A percentile compares a stretch with the other conserved stretches of the same genome.
Evolutionary conservation across 495 filamentous ascomycete species (phyloP).

Genomic region (Penicillium daleae): DNA sequence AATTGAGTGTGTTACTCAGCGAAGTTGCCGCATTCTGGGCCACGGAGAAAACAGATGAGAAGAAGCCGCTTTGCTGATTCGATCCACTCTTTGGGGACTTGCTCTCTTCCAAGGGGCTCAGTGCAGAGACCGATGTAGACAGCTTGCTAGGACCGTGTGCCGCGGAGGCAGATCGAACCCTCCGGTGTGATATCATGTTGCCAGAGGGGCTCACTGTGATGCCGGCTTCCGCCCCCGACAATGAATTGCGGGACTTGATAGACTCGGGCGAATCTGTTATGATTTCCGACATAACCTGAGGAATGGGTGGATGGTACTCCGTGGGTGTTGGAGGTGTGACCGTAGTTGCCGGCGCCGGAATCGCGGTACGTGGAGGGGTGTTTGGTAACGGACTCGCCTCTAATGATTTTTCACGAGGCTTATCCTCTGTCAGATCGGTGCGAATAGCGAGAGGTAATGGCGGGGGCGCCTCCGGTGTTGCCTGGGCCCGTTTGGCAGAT

Average conservation of each 20-base stretch:
- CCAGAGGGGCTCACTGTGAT: conserved; percentile 58
- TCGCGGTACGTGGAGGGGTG: conserved; percentile 49
- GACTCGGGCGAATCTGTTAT: conserved; percentile 45
- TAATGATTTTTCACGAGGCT: conserved; percentile 21
- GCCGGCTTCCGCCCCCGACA: conserved; percentile 33
- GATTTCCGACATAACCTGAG: conserved; percentile 28
- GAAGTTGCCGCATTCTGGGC: conserved; percentile 93
- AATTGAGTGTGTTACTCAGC: conserved; percentile 80
- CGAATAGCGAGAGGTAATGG: conserved; percentile 43
- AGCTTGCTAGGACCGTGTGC: conserved; percentile 83
- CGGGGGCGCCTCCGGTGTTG: conserved; percentile 34
- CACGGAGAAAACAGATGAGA: conserved; percentile 88
- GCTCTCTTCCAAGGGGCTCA: conserved; percentile 71
- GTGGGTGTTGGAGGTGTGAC: conserved; percentile 60
- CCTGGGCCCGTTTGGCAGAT: conserved; percentile 40
- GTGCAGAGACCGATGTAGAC: conserved; percentile 73
- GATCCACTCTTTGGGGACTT: conserved; percentile 50
- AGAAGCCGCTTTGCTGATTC: conserved; percentile 71
- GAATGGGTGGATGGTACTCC: conserved; percentile 29
- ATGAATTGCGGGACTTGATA: conserved; percentile 33
- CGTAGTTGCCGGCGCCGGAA: conserved; percentile 52
- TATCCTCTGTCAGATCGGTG: conserved; percentile 40
- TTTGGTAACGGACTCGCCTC: conserved; percentile 37
- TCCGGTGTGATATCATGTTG: conserved; percentile 77
- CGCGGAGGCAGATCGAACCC: conserved; percentile 67